A percentile compares a stretch with the other conserved stretches of the same genome.
Conservation (phyloP, 768 basidiomycete genomes). For the Suillus americanus region DNA sequence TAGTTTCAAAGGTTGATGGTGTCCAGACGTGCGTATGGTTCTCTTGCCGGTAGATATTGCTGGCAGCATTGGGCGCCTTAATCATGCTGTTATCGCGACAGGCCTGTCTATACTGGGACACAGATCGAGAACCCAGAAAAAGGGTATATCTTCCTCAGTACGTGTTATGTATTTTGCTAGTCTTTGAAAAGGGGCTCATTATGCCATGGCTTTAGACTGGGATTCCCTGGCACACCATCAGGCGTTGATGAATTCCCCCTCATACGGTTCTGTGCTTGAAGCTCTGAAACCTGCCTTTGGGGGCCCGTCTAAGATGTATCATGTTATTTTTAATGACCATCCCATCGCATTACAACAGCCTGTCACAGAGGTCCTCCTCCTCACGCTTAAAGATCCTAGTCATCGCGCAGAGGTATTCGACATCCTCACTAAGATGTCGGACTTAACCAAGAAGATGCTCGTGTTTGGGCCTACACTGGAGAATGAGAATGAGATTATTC, state of each 20-base stretch:
- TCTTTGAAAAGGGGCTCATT: neutral
- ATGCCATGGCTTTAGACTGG: constrained; percentile 19
- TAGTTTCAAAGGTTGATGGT: too few species aligned
- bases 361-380: constrained; percentile 22
- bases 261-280: constrained; percentile 7
- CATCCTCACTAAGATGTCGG: constrained; percentile 12
- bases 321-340: constrained; percentile 20
- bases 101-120: too few species aligned
- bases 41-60: too few species aligned
- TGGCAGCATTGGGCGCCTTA: too few species aligned
- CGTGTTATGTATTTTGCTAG: neutral
- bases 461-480: constrained; percentile 23
- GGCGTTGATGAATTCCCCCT: constrained; percentile 6
- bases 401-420: constrained; percentile 18
- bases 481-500: constrained; percentile 20
- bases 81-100: too few species aligned
- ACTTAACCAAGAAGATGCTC: constrained; percentile 11
- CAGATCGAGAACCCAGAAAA: too few species aligned
- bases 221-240: constrained; percentile 16
- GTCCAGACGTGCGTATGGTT: too few species aligned
- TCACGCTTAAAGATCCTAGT: constrained; percentile 22
- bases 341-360: constrained; percentile 19
- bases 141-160: too few species aligned
- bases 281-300: constrained; percentile 10
- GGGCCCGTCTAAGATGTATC: constrained; percentile 15